phyloP scores from a whole-genome alignment of 169 alveolate genomes.

The Perkinsus marinus region DNA sequence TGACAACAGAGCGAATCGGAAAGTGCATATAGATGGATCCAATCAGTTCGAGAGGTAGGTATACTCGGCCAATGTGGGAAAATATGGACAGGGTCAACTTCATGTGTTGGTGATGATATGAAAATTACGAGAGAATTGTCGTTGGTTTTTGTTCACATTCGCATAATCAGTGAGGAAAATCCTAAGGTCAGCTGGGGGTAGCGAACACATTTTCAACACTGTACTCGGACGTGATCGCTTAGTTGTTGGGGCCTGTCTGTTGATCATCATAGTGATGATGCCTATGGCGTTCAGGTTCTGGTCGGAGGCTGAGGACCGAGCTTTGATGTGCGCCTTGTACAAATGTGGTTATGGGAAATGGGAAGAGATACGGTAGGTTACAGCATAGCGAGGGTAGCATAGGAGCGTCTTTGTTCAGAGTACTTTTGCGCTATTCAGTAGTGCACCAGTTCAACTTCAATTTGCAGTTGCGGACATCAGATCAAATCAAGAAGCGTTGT shows the following conservation, averaged over 20 bases:
- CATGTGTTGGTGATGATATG: too few species aligned
- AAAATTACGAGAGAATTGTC: too few species aligned
- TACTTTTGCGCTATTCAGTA: background rate
- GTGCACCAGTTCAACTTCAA: background rate
- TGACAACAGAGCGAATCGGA: background rate
- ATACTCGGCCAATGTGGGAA: too few species aligned
- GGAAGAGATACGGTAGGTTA: background rate
- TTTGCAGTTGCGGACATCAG: background rate
- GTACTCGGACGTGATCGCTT: too few species aligned
- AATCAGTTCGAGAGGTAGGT: background rate
- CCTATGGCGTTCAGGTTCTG: background rate
- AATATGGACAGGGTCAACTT: too few species aligned
- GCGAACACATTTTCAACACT: too few species aligned
- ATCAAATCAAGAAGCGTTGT: background rate
- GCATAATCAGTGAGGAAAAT: too few species aligned
- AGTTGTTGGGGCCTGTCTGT: too few species aligned
- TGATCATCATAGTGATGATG: too few species aligned
- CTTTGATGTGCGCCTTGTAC: background rate
- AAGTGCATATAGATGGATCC: background rate
- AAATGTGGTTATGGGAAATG: background rate
- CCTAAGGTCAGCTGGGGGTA: too few species aligned
- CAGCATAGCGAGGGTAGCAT: background rate
- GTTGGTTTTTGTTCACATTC: too few species aligned
- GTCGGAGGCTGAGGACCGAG: background rate
- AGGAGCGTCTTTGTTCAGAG: background rate